Percentiles rank a stretch among this genome's conserved stretches.
phyloP scores from a whole-genome alignment of 2,329 filamentous ascomycete species.

The Metarhizium anisopliae region DNA sequence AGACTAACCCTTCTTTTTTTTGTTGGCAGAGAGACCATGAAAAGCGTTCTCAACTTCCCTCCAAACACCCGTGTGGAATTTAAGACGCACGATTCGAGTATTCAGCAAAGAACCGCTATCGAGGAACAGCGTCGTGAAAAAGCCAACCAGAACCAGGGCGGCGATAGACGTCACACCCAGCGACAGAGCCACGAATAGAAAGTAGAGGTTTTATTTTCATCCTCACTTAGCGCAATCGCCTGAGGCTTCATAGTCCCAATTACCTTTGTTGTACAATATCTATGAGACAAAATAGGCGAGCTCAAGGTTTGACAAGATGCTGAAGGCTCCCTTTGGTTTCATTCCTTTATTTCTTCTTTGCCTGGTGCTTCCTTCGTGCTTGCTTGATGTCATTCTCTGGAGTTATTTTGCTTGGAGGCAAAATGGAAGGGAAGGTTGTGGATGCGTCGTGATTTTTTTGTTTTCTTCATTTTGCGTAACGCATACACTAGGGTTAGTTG shows the following conservation, averaged over 20 bases:
- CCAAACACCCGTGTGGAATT: slow-evolving; percentile 85
- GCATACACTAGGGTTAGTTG: background rate
- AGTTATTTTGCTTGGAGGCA: background rate
- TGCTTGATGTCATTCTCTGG: background rate
- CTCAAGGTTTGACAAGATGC: background rate
- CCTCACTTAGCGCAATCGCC: background rate
- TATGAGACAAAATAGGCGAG: background rate
- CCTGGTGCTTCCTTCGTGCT: background rate
- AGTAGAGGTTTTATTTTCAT: background rate
- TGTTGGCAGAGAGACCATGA: slow-evolving; percentile 75
- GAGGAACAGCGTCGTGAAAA: slow-evolving; percentile 90
- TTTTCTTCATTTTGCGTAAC: background rate
- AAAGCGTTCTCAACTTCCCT: slow-evolving; percentile 78
- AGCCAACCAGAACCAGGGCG: slow-evolving; percentile 38
- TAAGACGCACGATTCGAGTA: slow-evolving; percentile 94
- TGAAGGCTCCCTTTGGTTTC: background rate
- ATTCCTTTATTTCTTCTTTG: background rate
- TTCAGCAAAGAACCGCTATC: slow-evolving; percentile 81
- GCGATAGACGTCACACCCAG: slow-evolving; percentile 28
- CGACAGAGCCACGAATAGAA: slow-evolving; percentile 25
- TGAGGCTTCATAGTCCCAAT: background rate
- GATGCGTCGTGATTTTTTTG: background rate
- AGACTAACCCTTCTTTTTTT: background rate
- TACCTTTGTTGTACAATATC: slow-evolving; percentile 1
- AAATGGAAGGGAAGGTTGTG: background rate